Percentiles rank a stretch among this genome's conserved stretches.
Conservation (phyloP, 169 alveolate genomes). For the Miamiensis avidus region DNA sequence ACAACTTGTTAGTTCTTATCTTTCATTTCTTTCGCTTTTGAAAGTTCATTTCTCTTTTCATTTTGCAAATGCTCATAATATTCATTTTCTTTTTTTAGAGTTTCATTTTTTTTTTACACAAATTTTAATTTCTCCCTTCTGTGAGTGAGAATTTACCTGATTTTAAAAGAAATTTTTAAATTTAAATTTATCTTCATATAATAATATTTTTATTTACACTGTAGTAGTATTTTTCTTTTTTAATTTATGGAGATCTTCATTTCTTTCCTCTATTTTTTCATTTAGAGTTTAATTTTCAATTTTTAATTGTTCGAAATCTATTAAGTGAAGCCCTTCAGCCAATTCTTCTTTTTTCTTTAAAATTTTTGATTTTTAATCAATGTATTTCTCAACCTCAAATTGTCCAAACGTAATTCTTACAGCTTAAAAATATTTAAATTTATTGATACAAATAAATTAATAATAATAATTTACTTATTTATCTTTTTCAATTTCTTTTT, state of each 20-base stretch:
- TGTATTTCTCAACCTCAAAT: slow-evolving; percentile 85
- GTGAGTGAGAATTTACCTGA: slow-evolving; percentile 87
- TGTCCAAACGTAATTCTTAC: slow-evolving; percentile 81
- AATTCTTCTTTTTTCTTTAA: slow-evolving; percentile 89
- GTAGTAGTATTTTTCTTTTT: slow-evolving; percentile 88
- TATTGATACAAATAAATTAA: too few relatives aligned
- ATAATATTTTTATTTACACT: slow-evolving; percentile 39
- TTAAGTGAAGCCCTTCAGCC: slow-evolving; percentile 92
- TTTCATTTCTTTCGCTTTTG: slow-evolving; percentile 72
- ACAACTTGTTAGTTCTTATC: slow-evolving; percentile 71
- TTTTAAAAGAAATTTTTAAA: too few relatives aligned
- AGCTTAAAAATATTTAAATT: slow-evolving; percentile 13
- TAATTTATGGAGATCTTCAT: slow-evolving; percentile 90
- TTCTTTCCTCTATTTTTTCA: slow-evolving; percentile 92
- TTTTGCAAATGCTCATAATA: slow-evolving; percentile 58
- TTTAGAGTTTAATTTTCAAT: slow-evolving; percentile 93
- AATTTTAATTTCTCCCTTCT: slow-evolving; percentile 89
- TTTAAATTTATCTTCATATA: too few relatives aligned
- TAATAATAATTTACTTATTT: slow-evolving; percentile 53
- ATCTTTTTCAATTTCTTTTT: slow-evolving; percentile 50
- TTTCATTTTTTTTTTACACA: slow-evolving; percentile 71
- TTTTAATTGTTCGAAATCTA: slow-evolving; percentile 94
- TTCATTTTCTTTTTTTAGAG: slow-evolving; percentile 57
- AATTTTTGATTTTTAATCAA: slow-evolving; percentile 85
- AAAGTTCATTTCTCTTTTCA: slow-evolving; percentile 75